These are phyloP conservation scores for Zygotorulaspora sp. DNA, from an alignment of 805 yeast species.

Conservation along the genomic window DNA sequence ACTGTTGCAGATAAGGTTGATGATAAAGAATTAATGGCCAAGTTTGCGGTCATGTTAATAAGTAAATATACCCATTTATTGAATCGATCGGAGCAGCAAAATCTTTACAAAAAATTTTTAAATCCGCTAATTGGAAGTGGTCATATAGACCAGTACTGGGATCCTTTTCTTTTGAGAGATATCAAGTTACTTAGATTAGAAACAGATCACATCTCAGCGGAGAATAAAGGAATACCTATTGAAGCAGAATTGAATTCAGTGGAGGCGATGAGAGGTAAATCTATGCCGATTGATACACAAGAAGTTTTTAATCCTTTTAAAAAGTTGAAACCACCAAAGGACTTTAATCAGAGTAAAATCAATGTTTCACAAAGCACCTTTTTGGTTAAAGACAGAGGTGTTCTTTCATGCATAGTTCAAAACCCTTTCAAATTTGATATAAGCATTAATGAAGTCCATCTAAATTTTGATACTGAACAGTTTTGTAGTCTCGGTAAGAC, in stretches of 20 bases:
- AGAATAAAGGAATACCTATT: conserved; percentile 16
- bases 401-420: conserved; percentile 53
- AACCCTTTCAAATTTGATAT: conserved; percentile 80
- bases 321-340: conserved; percentile 14
- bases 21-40: conserved; percentile 42
- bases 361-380: conserved; percentile 23
- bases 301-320: conserved; percentile 55
- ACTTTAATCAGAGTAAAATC: conserved; percentile 10
- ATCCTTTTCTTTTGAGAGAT: conserved; percentile 57
- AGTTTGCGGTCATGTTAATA: conserved; percentile 51
- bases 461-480: conserved; percentile 34
- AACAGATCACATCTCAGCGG: conserved; percentile 15
- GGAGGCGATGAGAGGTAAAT: conserved; percentile 12
- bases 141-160: conserved; percentile 56
- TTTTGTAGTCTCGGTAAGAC: conserved; percentile 20
- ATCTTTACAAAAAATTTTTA: conserved; percentile 31
- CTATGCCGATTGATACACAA: conserved; percentile 34
- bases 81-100: conserved; percentile 53
- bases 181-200: conserved; percentile 37
- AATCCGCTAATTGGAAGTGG: conserved; percentile 26
- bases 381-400: conserved; percentile 60
- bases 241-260: conserved; percentile 18
- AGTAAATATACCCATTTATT: conserved; percentile 53
- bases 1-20: conserved; percentile 49
- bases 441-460: conserved; percentile 47